Percentiles rank a stretch among this genome's conserved stretches.
Conservation (phyloP, 1,139 yeast genomes). For the Blastobotrys arbuscula region DNA sequence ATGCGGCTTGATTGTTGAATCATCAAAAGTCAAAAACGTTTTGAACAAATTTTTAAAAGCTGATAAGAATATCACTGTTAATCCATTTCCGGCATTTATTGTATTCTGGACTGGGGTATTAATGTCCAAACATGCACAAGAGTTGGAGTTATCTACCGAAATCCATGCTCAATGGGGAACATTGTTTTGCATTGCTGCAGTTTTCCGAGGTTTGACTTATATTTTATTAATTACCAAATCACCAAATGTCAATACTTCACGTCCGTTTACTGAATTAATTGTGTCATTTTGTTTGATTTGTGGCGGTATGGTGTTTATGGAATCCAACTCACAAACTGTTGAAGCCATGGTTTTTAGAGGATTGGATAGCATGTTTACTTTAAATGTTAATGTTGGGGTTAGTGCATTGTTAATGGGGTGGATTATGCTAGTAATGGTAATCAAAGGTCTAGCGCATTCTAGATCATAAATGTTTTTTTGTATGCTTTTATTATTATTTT, state of each 20-base stretch:
- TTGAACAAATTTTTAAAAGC: not conserved
- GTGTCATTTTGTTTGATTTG: conserved; percentile 71
- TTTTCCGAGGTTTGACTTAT: conserved; percentile 68
- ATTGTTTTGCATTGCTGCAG: conserved; percentile 69
- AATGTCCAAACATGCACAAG: conserved; percentile 93
- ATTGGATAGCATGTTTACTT: conserved; percentile 80
- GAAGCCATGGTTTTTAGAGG: conserved; percentile 83
- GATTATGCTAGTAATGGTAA: conserved; percentile 65
- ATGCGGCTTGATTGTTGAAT: conserved; percentile 80
- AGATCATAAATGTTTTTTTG: not conserved
- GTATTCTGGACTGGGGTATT: conserved; percentile 96
- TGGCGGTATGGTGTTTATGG: conserved; percentile 92
- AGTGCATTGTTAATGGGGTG: conserved; percentile 83
- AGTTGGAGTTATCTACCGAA: conserved; percentile 64
- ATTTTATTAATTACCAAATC: conserved; percentile 45
- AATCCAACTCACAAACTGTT: conserved; percentile 79
- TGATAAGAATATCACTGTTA: conserved; percentile 31
- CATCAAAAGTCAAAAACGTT: conserved; percentile 38
- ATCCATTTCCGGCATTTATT: conserved; percentile 89
- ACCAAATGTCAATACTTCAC: conserved; percentile 39
- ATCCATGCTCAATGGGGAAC: conserved; percentile 93
- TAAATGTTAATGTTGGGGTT: conserved; percentile 77
- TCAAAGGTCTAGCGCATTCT: conserved; percentile 8
- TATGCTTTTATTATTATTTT: not conserved
- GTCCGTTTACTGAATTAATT: conserved; percentile 81